Conservation (phyloP, 2,329 filamentous ascomycete species). For the Zasmidium cellare region DNA sequence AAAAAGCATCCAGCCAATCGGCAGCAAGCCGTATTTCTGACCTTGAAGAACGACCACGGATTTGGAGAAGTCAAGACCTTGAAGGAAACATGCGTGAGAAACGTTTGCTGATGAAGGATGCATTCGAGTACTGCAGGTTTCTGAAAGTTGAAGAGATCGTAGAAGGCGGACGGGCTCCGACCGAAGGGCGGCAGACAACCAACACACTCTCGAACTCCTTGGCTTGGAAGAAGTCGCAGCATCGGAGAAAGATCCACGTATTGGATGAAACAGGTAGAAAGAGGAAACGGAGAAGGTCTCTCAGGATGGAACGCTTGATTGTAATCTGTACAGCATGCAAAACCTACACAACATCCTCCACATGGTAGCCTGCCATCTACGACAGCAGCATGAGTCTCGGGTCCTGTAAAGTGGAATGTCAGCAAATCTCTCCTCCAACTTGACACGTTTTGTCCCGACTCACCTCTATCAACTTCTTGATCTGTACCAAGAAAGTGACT, state of each 20-base stretch:
- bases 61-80: not conserved
- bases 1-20: slow-evolving; percentile 1
- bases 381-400: slow-evolving; percentile 81
- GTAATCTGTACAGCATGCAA: slow-evolving; percentile 5
- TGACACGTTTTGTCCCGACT: not conserved
- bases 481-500: slow-evolving; percentile 91
- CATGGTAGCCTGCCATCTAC: slow-evolving; percentile 6
- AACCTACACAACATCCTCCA: not conserved
- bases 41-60: not conserved
- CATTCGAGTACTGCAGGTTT: too few relatives aligned
- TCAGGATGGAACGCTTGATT: not conserved
- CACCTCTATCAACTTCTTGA: slow-evolving; percentile 64
- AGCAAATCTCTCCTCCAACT: not conserved
- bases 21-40: not conserved
- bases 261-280: not conserved
- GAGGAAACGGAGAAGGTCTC: not conserved
- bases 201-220: too few relatives aligned
- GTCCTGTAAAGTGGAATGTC: slow-evolving; percentile 66
- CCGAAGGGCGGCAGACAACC: too few relatives aligned
- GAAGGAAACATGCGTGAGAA: too few relatives aligned
- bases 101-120: too few relatives aligned
- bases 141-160: too few relatives aligned
- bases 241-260: too few relatives aligned
- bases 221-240: too few relatives aligned
- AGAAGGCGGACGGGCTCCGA: too few relatives aligned